Percentiles rank a stretch among this genome's conserved stretches.
phyloP scores from a whole-genome alignment of 2,329 filamentous ascomycete species.

The Monosporascus sp. region DNA sequence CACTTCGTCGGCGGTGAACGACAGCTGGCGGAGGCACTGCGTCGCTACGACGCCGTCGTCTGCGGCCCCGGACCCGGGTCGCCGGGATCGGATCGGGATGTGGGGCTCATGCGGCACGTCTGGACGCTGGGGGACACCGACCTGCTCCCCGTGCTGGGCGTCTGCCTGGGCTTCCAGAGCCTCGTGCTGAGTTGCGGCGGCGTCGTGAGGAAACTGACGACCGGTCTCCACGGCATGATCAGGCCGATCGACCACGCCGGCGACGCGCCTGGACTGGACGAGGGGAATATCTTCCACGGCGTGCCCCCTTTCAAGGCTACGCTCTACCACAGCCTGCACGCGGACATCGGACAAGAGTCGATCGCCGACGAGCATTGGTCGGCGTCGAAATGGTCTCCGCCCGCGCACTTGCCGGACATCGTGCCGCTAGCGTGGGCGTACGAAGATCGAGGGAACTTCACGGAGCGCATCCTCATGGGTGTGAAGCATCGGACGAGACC shows the following conservation, averaged over 20 bases:
- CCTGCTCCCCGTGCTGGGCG: conserved; percentile 73
- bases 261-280: conserved; percentile 11
- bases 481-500: conserved; percentile 64
- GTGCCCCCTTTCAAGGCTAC: conserved; percentile 63
- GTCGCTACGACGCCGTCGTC: conserved; percentile 75
- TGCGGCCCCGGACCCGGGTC: conserved; percentile 88
- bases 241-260: conserved; percentile 56
- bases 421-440: conserved; percentile 60
- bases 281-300: conserved; percentile 59
- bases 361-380: conserved; percentile 32
- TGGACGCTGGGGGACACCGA: conserved; percentile 61
- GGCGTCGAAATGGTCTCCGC: conserved; percentile 34
- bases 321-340: conserved; percentile 67
- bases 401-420: conserved; percentile 34
- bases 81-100: conserved; percentile 65
- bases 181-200: conserved; percentile 66
- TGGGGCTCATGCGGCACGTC: conserved; percentile 74
- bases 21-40: conserved; percentile 32
- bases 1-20: conserved; percentile 38
- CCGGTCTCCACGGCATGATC: conserved; percentile 80
- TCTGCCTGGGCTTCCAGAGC: conserved; percentile 87
- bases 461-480: conserved; percentile 68
- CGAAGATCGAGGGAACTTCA: conserved; percentile 33
- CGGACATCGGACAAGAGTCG: conserved; percentile 46
- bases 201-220: conserved; percentile 58